Conservation (phyloP, 139 green algal genomes). For the Diplosphaera chodatii region DNA sequence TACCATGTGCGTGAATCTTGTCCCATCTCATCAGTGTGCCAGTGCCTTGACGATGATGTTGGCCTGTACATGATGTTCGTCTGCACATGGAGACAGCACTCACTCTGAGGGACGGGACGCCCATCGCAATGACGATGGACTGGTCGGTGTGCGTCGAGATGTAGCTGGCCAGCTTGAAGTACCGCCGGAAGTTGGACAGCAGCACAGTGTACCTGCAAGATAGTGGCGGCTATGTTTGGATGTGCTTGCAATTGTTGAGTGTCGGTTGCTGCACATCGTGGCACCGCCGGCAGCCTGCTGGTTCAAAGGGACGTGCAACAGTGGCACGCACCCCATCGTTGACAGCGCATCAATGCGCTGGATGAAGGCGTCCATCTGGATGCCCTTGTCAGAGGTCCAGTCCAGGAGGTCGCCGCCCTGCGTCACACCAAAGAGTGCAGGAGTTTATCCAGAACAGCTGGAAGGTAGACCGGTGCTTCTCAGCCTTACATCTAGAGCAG, state of each 20-base stretch:
- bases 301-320: not conserved
- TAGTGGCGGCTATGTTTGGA: too few relatives aligned
- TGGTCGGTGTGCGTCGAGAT: conserved; percentile 32
- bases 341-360: conserved; percentile 39
- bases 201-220: conserved; percentile 32
- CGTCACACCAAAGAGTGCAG: too few relatives aligned
- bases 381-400: conserved; percentile 37
- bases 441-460: too few relatives aligned
- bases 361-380: conserved; percentile 40
- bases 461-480: too few relatives aligned
- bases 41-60: too few relatives aligned
- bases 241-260: too few relatives aligned
- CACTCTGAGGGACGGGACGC: conserved; percentile 26
- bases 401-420: conserved; percentile 46
- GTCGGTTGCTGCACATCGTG: too few relatives aligned
- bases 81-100: too few relatives aligned
- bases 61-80: too few relatives aligned
- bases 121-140: conserved; percentile 37
- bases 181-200: conserved; percentile 33
- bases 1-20: not conserved
- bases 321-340: conserved; percentile 23
- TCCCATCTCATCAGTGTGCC: too few relatives aligned
- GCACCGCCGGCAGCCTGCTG: too few relatives aligned
- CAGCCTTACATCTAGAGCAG: too few relatives aligned
- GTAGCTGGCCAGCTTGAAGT: conserved; percentile 42